Evolutionary conservation across 2,329 filamentous ascomycete genomes (phyloP).

Genomic region (Verticillium longisporum): DNA sequence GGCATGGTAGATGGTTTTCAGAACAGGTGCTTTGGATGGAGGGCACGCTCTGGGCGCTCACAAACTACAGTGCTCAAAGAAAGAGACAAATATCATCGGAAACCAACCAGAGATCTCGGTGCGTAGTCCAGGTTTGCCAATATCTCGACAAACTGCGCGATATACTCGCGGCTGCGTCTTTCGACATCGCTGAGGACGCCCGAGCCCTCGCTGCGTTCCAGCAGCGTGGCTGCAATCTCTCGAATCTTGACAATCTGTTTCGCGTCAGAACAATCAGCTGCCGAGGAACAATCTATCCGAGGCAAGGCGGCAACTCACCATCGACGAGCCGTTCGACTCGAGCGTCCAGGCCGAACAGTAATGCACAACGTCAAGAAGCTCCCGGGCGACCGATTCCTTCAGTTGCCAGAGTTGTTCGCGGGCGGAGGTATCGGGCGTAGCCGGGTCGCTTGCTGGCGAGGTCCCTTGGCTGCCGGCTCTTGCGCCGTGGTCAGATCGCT

Average conservation of each 20-base stretch:
- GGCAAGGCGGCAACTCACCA: constrained; percentile 5
- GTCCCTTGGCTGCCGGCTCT: not conserved
- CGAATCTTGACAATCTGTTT: constrained; percentile 14
- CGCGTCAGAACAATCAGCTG: not conserved
- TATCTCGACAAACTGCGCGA: constrained; percentile 2
- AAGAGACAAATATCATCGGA: not conserved
- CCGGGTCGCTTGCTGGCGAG: not conserved
- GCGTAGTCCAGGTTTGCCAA: constrained; percentile 1
- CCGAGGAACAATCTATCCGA: not conserved
- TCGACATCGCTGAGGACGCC: not conserved
- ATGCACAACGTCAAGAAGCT: constrained; percentile 9
- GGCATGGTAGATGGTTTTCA: too few relatives aligned
- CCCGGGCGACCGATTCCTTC: constrained; percentile 6
- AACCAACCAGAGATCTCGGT: not conserved
- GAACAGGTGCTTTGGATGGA: too few relatives aligned
- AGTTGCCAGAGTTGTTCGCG: constrained; percentile 2
- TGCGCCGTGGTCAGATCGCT: not conserved
- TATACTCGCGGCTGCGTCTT: constrained; percentile 3
- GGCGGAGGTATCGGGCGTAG: not conserved
- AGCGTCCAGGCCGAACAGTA: constrained; percentile 10
- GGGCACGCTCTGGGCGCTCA: too few relatives aligned
- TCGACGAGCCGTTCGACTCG: constrained; percentile 14
- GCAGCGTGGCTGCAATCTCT: constrained; percentile 16
- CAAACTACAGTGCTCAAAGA: not conserved
- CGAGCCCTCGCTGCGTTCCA: constrained; percentile 6